Percentiles rank a stretch among this genome's conserved stretches.
These are phyloP conservation scores for Colletotrichum sp. DNA, from an alignment of 2,329 filamentous ascomycete species.

Conservation along the genomic window DNA sequence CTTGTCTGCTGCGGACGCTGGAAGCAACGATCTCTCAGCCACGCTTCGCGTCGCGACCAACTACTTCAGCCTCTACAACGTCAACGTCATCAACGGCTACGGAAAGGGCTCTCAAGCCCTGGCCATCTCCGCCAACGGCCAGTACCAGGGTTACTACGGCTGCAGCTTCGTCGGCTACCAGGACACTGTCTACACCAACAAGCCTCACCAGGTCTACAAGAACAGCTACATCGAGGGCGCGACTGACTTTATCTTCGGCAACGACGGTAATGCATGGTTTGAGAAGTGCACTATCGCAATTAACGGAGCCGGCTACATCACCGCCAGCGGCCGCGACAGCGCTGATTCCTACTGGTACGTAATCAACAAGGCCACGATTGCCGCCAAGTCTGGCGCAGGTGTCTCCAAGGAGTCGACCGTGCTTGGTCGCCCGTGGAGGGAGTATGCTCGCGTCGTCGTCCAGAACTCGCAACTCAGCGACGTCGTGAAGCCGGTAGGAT, in stretches of 20 bases:
- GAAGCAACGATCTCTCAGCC: constrained; percentile 58
- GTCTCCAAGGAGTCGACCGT: constrained; percentile 45
- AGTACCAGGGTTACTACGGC: constrained; percentile 53
- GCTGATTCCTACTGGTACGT: constrained; percentile 48
- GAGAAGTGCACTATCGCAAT: constrained; percentile 43
- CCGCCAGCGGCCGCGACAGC: constrained; percentile 46
- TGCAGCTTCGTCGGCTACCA: constrained; percentile 52
- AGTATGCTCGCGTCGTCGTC: constrained; percentile 52
- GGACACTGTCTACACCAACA: constrained; percentile 54
- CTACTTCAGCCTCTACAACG: constrained; percentile 67
- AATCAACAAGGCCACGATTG: constrained; percentile 48
- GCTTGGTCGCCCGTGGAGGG: constrained; percentile 53
- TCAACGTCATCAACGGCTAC: constrained; percentile 55
- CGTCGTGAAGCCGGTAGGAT: constrained; percentile 65
- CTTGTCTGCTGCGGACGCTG: constrained; percentile 44
- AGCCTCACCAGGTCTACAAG: constrained; percentile 52
- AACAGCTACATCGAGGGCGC: constrained; percentile 49
- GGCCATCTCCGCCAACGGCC: constrained; percentile 50
- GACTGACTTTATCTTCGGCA: constrained; percentile 56
- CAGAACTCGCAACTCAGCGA: constrained; percentile 53
- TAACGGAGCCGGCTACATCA: constrained; percentile 42
- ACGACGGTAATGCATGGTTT: constrained; percentile 47
- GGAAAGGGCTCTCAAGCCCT: constrained; percentile 54
- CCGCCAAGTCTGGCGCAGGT: constrained; percentile 38
- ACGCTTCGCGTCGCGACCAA: constrained; percentile 50